Evolutionary conservation across 192 early-diverging fungal species (phyloP), one percentile per base, ranked within the genome.

Genomic region (Coemansia sp.): DNA sequence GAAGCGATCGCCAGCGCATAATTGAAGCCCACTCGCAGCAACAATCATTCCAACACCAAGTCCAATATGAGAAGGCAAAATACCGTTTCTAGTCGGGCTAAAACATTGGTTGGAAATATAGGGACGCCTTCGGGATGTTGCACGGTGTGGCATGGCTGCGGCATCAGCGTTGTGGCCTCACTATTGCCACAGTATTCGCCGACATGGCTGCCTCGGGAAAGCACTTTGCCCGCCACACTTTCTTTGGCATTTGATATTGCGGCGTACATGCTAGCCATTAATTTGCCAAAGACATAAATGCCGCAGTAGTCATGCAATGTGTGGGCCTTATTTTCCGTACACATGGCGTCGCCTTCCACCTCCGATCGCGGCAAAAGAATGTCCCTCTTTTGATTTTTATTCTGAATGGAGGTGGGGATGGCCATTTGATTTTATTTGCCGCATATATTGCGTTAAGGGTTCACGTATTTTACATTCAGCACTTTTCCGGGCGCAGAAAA

Each of bases 301-400:
- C 20, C 47, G 47, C 47, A 48, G 47, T 48, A 48, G 47, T 20
- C 47, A 48, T 48, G 47, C 40, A 44, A n/a, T 48, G 47, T 18
- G 47, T 20, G 47, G 15, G 40, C 1, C 40, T n/a, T 44, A 44
- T 44, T 14, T 44, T 44, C 40, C 3, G 40, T n/a, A 48, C 18
- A 48, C 47, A 48, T 48, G 47, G 47, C 47, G 47, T 48, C 47
- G 47, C 47, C 47, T 20, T 48, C 6, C 47, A 48, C 47, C 47
- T 48, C 47, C 47, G 47, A 48, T 48, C 47, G 18, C 47, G 47
- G 47, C 47, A 48, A 48, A 48, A 48, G 47, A 48, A 48, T 15
- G 17, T 48, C 17, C 47, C 47, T 20, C 47, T 48, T 44, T 48
- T 48, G 47, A 48, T 48, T 48, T 48, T 48, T 48, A 44, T 44